Conservation (phyloP, 352 stramenopile genomes). For the Phytophthora kernoviae region DNA sequence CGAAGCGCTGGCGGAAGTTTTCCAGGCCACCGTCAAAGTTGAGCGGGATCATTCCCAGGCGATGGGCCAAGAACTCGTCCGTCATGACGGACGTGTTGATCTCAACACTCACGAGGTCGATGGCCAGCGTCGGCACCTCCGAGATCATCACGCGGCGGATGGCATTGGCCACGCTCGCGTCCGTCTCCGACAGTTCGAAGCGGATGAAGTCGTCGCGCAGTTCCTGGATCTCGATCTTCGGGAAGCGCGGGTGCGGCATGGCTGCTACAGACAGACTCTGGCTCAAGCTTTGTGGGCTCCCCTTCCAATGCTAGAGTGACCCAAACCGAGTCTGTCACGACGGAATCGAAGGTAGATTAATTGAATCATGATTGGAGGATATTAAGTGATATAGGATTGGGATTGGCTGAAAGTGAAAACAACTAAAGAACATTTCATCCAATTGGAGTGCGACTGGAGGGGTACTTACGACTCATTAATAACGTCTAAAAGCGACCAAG, state of each 20-base stretch:
- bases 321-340: not conserved
- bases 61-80: slow-evolving; percentile 98
- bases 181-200: slow-evolving; percentile 97
- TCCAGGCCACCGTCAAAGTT: slow-evolving; percentile 85
- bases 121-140: slow-evolving; percentile 97
- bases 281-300: not conserved
- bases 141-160: slow-evolving; percentile 98
- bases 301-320: slow-evolving; percentile 22
- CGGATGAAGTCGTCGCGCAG: slow-evolving; percentile 96
- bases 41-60: slow-evolving; percentile 97
- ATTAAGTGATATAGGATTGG: not conserved
- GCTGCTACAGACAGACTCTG: slow-evolving; percentile 2
- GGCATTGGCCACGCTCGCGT: slow-evolving; percentile 97
- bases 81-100: slow-evolving; percentile 98
- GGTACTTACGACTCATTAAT: too few relatives aligned
- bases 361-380: not conserved
- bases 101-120: slow-evolving; percentile 98
- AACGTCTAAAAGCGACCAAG: too few relatives aligned
- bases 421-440: too few relatives aligned
- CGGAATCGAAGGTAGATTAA: not conserved
- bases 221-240: slow-evolving; percentile 95
- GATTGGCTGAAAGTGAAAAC: not conserved
- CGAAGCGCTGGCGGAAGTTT: slow-evolving; percentile 91
- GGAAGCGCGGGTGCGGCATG: slow-evolving; percentile 90
- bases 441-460: too few relatives aligned